Percentiles rank a stretch among this genome's conserved stretches.
These are phyloP conservation scores for Monosiga brevicollis DNA, from an alignment of 78 protist species.

Conservation along the genomic window DNA sequence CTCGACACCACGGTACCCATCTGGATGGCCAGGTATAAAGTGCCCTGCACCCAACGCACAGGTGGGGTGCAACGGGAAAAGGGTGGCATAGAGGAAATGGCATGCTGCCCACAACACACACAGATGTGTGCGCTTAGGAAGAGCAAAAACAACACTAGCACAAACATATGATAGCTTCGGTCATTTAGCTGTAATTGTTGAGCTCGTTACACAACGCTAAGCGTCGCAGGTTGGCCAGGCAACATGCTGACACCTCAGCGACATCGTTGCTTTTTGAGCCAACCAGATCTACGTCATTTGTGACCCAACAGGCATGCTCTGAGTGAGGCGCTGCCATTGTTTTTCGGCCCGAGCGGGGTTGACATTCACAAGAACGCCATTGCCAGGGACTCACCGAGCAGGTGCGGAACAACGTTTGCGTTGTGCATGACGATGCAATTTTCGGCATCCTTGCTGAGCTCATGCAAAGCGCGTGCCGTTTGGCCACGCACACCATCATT, in stretches of 20 bases:
- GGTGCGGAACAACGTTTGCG: constrained; percentile 14
- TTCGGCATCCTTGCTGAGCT: background rate
- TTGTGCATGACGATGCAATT: constrained; percentile 1
- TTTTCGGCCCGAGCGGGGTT: too few species aligned
- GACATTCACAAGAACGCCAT: background rate
- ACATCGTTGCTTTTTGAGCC: background rate
- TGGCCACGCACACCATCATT: background rate
- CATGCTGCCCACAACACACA: too few species aligned
- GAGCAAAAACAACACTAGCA: too few species aligned
- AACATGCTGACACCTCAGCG: background rate
- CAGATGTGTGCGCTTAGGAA: too few species aligned
- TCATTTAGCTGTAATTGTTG: background rate
- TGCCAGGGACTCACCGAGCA: background rate
- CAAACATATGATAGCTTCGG: too few species aligned
- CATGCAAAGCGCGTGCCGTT: constrained; percentile 1
- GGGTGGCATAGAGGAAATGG: too few species aligned
- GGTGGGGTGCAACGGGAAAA: too few species aligned
- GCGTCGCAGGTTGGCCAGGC: background rate
- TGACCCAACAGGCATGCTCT: background rate
- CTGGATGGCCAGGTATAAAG: too few species aligned
- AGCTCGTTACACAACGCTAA: background rate
- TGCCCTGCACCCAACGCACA: too few species aligned
- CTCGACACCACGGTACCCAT: too few species aligned
- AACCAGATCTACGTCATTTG: background rate
- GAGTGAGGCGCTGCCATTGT: too few species aligned